Base-by-base conservation (phyloP, 2,329 filamentous ascomycete genomes). In the Aspergillus calidoustus region DNA sequence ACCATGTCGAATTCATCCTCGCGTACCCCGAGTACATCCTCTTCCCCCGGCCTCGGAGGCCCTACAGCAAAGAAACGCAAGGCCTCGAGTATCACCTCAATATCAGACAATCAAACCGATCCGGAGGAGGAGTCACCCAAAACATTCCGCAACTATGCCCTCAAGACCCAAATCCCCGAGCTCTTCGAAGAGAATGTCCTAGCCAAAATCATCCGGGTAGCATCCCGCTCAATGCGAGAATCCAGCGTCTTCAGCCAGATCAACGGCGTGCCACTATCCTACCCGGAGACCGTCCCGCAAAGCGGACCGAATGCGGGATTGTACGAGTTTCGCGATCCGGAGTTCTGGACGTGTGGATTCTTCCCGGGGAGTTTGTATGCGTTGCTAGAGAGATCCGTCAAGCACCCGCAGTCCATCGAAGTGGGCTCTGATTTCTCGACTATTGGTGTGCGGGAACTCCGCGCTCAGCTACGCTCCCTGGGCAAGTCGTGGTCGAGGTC, bases 331-430 rank as follows among this genome's bases (percentile, higher is more conserved):
- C 34, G 57, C 4, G 61, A 66, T 11, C 60, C 65, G n/a, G 55
- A 65, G 7, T 70, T 69, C 50, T 70, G 69, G 69, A 71, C 68
- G 6, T 69, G 64, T 22, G 68, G 69, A 17, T 69, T 70, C 54
- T 71, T 69, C 23, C 68, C 68, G 2, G 65, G 67, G 4, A 57
- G 31, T 44, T 17, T 64, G 6, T 69, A 67, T 44, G 54, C 44
- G 9, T 52, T 69, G 7, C 57, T 67, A 2, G 68, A 65, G 61
- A 59, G 69, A 38, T 59, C 22, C 25, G 56, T 57, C 59, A 64
- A 60, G 38, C 22, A 61, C 47, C 61, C 52, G 2, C 44, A 31
- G 9, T 30, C 19, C 23, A 43, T 58, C 7, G 8, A 19, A 15
- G 1, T 41, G 13, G 34, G 34, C 5, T 41, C 34, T 15, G 34